These are phyloP conservation scores for Aquilaria malaccensis DNA, from an alignment of 345 rosid genomes.

Conservation along the genomic window DNA sequence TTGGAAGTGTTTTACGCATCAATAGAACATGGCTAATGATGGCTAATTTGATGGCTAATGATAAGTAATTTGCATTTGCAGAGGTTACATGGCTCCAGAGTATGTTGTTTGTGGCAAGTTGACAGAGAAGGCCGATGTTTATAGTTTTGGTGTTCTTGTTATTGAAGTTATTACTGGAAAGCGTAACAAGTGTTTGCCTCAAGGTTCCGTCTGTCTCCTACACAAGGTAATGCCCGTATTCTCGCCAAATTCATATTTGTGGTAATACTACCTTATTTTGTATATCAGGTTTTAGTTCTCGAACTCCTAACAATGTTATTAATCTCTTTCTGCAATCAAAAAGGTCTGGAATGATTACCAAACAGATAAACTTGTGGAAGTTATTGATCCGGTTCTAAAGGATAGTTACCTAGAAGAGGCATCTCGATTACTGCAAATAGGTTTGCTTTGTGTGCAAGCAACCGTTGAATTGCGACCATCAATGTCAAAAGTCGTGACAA, in stretches of 20 bases:
- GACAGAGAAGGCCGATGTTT: conserved; percentile 82
- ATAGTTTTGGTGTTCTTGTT: conserved; percentile 76
- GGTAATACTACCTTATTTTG: not conserved
- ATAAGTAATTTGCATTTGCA: conserved; percentile 14
- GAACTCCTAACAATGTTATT: too few species aligned
- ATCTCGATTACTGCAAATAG: conserved; percentile 47
- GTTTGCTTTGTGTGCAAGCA: conserved; percentile 82
- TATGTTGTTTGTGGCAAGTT: conserved; percentile 66
- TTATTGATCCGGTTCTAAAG: conserved; percentile 49
- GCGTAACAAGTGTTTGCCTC: conserved; percentile 38
- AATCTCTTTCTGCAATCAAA: not conserved
- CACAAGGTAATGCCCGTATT: conserved; percentile 38
- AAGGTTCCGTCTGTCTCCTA: conserved; percentile 38
- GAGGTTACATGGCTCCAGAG: conserved; percentile 97
- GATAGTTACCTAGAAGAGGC: conserved; percentile 40
- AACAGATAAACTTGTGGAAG: conserved; percentile 38
- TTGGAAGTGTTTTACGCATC: too few species aligned
- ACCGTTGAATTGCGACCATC: conserved; percentile 73
- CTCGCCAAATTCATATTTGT: not conserved
- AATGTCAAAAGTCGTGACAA: conserved; percentile 66
- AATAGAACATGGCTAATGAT: too few species aligned
- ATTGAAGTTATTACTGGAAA: conserved; percentile 61
- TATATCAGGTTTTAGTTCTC: too few species aligned
- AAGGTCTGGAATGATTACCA: conserved; percentile 62
- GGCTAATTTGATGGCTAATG: not conserved